A percentile compares a stretch with the other conserved stretches of the same genome.
Evolutionary conservation across 2,329 filamentous ascomycete genomes (phyloP).

Genomic region (Penicillium sp.): DNA sequence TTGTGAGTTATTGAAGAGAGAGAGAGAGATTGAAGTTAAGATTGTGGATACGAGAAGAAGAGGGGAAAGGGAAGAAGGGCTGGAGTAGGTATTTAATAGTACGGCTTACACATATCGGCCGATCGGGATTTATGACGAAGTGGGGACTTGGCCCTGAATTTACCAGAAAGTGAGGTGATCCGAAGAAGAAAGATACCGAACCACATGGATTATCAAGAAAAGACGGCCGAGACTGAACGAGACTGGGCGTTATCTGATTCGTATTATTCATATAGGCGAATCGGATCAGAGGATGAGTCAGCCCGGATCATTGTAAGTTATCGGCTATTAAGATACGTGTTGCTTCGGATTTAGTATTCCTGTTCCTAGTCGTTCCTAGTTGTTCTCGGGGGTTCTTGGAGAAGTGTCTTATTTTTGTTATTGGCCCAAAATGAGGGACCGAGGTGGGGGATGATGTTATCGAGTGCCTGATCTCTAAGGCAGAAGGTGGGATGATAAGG

Average conservation of each 20-base stretch:
- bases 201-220: slow-evolving; percentile 36
- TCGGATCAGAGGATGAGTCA: neutral
- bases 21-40: slow-evolving; percentile 5
- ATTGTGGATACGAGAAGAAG: slow-evolving; percentile 7
- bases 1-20: neutral
- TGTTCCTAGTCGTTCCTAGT: neutral
- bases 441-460: neutral
- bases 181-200: slow-evolving; percentile 41
- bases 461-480: neutral
- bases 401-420: neutral
- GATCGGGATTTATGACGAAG: slow-evolving; percentile 25
- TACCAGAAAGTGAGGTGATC: slow-evolving; percentile 33
- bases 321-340: neutral
- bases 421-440: neutral
- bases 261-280: neutral
- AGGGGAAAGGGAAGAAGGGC: slow-evolving; percentile 7
- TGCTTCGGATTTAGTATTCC: neutral
- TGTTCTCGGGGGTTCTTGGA: neutral
- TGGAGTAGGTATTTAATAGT: slow-evolving; percentile 18
- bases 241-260: neutral
- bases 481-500: neutral
- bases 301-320: neutral
- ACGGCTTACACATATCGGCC: slow-evolving; percentile 30
- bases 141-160: slow-evolving; percentile 13
- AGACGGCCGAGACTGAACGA: slow-evolving; percentile 35